phyloP scores from a whole-genome alignment of 2,329 filamentous ascomycete species.

The Trichoderma endophyticum region DNA sequence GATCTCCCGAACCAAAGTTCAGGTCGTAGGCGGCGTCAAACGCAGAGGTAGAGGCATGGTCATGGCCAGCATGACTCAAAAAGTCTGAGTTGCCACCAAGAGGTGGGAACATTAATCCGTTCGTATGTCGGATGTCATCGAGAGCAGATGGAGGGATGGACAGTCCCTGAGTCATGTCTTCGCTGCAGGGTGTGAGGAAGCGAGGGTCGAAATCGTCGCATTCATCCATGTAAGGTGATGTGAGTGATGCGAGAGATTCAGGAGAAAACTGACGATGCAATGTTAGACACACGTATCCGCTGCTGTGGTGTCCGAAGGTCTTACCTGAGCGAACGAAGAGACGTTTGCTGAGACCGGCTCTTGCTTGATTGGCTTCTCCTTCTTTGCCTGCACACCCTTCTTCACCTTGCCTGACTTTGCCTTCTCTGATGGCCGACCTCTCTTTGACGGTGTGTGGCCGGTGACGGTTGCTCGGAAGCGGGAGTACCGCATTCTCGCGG shows the following conservation, averaged over 20 bases:
- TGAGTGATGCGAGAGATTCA: constrained; percentile 31
- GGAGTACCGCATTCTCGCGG: constrained; percentile 58
- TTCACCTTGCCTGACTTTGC: constrained; percentile 46
- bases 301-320: background rate
- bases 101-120: constrained; percentile 13
- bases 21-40: constrained; percentile 40
- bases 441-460: constrained; percentile 47
- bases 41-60: constrained; percentile 32
- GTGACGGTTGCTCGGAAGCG: constrained; percentile 49
- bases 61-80: constrained; percentile 29
- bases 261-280: constrained; percentile 36
- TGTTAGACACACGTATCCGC: constrained; percentile 19
- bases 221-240: constrained; percentile 37
- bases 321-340: background rate
- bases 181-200: constrained; percentile 54
- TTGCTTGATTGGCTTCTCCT: constrained; percentile 39
- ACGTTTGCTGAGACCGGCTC: constrained; percentile 32
- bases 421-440: constrained; percentile 43
- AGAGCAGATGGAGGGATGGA: constrained; percentile 30
- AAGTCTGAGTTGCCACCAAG: constrained; percentile 29
- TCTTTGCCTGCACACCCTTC: constrained; percentile 34
- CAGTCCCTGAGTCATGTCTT: constrained; percentile 40
- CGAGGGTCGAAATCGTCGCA: constrained; percentile 38
- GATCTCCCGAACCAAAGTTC: constrained; percentile 34
- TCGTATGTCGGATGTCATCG: constrained; percentile 24